Conservation (phyloP, 2,329 filamentous ascomycete genomes). For the Arthrobotrys iridis region DNA sequence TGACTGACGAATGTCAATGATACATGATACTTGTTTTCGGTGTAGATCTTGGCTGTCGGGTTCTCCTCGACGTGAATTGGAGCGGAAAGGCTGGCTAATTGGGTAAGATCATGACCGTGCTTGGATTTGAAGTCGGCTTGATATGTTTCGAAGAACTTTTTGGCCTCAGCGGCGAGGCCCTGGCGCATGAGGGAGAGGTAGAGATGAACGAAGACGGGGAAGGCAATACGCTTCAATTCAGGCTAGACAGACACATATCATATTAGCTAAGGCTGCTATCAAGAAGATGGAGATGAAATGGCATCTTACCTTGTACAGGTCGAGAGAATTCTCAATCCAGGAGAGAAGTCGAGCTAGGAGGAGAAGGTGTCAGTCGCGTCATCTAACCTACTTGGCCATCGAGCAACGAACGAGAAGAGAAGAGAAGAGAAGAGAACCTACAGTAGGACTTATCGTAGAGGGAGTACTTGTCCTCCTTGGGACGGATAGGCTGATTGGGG, state of each 20-base stretch:
- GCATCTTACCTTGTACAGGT: slow-evolving; percentile 85
- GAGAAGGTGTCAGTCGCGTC: not conserved
- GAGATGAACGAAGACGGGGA: slow-evolving; percentile 94
- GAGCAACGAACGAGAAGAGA: not conserved
- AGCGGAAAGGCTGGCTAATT: slow-evolving; percentile 77
- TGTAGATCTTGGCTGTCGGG: slow-evolving; percentile 80
- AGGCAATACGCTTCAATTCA: slow-evolving; percentile 85
- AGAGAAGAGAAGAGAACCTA: slow-evolving; percentile 60
- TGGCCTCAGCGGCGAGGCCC: slow-evolving; percentile 76
- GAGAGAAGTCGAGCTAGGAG: slow-evolving; percentile 72
- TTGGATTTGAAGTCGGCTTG: slow-evolving; percentile 75
- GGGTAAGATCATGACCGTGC: slow-evolving; percentile 81
- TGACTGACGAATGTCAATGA: slow-evolving; percentile 88
- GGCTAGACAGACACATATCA: slow-evolving; percentile 66
- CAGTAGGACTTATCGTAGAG: slow-evolving; percentile 79
- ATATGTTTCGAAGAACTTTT: slow-evolving; percentile 73
- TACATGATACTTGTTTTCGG: slow-evolving; percentile 85
- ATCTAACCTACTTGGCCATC: not conserved
- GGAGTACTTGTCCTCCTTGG: slow-evolving; percentile 73
- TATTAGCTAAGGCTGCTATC: slow-evolving; percentile 36
- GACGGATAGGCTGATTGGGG: slow-evolving; percentile 78
- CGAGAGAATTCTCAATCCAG: slow-evolving; percentile 91
- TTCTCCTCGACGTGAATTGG: slow-evolving; percentile 83
- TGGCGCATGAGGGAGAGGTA: slow-evolving; percentile 81
- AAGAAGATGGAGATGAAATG: not conserved